Base-by-base conservation (phyloP, 179 eudicot genomes). In the Carnegiea gigantea region DNA sequence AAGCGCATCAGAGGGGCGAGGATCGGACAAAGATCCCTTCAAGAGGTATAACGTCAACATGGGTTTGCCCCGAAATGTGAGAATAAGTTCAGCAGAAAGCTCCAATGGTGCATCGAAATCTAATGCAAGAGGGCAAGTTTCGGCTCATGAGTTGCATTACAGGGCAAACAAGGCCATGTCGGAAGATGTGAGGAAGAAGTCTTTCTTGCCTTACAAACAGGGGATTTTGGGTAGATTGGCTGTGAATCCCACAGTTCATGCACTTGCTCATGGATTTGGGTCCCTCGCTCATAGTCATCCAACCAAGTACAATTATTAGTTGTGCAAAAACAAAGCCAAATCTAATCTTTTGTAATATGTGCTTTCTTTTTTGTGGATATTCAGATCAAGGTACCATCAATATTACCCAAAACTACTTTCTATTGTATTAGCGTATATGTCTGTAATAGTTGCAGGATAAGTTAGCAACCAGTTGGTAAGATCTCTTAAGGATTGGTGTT, bases 1-100 rank as follows among this genome's bases (percentile, higher is more conserved):
- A n/a, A 92, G 93, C 78, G 92, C 95, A 76, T 93, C 98, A 26
- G 98, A 93, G 46, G 98, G 98, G 13, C 79, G 92, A 51, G 89
- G 93, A 26, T 48, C 86, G 1, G 93, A 90, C 6, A 88, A 86
- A 64, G 92, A 93, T 30, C 91, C 92, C 1, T 73, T 91, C 80
- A 93, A 80, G 82, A 93, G 89, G 76, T 77, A 82, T 43, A 77
- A 67, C 15, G 6, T 20, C 23, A 57, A 57, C 68, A 5, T 7
- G 26, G 68, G 68, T 23, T n/a, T 28, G 9, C 30, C 23, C 1
- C 30, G 6, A 62, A 23, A n/a, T n/a, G n/a, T 23, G 68, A n/a
- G 6, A 15, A 9, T 7, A 9, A 62, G 28, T 62, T 57, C 62
- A 21, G 68, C 6, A 9, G 30, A 62, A 3, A 23, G 68, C 62